These are phyloP conservation scores for Gloeopeniophorella convolvens DNA, from an alignment of 768 basidiomycete species.

Conservation along the genomic window DNA sequence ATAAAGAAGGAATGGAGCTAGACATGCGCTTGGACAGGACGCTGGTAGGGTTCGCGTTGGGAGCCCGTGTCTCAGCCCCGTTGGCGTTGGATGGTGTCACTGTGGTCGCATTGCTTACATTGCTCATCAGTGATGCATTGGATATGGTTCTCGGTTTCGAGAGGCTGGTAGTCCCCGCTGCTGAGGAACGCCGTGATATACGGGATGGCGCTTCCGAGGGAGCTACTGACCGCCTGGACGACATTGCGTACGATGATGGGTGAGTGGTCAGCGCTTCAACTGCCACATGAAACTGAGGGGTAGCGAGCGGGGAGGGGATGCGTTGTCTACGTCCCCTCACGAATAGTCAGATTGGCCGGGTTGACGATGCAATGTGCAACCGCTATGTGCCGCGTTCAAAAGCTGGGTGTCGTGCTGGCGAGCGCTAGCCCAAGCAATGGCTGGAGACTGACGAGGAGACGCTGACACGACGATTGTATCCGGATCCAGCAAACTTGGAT, in stretches of 20 bases:
- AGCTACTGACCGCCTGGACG: slow-evolving; percentile 15
- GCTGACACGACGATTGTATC: not conserved
- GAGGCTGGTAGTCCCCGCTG: slow-evolving; percentile 31
- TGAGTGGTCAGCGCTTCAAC: too few species aligned
- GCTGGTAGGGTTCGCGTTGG: slow-evolving; percentile 33
- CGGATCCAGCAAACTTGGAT: not conserved
- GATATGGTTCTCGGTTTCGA: slow-evolving; percentile 51
- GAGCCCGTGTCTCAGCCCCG: slow-evolving; percentile 11
- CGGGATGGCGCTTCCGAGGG: slow-evolving; percentile 55
- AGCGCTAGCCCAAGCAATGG: too few species aligned
- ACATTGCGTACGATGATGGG: slow-evolving; percentile 2
- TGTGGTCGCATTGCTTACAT: slow-evolving; percentile 39
- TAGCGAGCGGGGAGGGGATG: too few species aligned
- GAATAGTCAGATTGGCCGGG: too few species aligned
- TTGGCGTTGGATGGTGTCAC: slow-evolving; percentile 29
- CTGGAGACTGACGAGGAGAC: too few species aligned
- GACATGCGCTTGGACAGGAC: slow-evolving; percentile 31
- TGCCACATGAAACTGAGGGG: too few species aligned
- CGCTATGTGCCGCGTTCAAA: too few species aligned
- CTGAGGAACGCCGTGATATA: slow-evolving; percentile 42
- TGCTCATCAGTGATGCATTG: slow-evolving; percentile 39
- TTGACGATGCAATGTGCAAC: too few species aligned
- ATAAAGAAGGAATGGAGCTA: slow-evolving; percentile 23
- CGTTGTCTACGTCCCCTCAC: too few species aligned
- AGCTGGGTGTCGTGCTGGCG: too few species aligned